Base-by-base conservation (phyloP, 2,329 filamentous ascomycete species). In the Davidsoniella neocaledoniae region DNA sequence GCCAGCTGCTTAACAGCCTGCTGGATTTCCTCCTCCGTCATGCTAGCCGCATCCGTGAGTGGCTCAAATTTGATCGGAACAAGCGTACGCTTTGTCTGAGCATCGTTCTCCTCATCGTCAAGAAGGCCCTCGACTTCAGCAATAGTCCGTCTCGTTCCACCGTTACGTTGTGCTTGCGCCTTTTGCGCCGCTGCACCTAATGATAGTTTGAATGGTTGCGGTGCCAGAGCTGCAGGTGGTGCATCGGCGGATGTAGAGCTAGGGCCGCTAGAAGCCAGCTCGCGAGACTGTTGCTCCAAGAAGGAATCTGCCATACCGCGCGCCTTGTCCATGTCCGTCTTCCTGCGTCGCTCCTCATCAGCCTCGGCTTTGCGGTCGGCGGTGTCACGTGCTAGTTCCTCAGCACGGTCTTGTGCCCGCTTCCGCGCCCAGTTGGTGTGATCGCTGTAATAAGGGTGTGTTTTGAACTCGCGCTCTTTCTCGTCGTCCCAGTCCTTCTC, bases 121-220 rank as follows among this genome's bases (percentile, higher is more conserved):
- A 98, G 71, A 0, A 98, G 71, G 29, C 86, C 86, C 68, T 96
- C 91, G 50, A 98, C 86, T 61, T 98, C 91, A 51, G 87, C 87
- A 54, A 94, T 81, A 0, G 86, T 94, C 54, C 87, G 82, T 53
- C 85, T 76, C 52, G 76, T 71, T 0, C 76, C 68, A 12, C 71
- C 71, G 1, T 67, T 66, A 39, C 72, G 69, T 52, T 75, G 74
- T 0, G 73, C 73, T 46, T 76, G 73, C 0, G 72, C 72, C 57
- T 72, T 86, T 62, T 93, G 86, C 0, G 86, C 85, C 0, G 88
- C 86, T 1, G 86, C 86, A 49, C 88, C 88, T 23, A 96, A 80
- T 1, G 87, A 94, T 51, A 96, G 75, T 64, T 94, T 96, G 74
- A 96, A 93, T 21, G 81, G 81, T 59, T 85, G 80, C 3, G 84